Conservation (phyloP, 2,329 filamentous ascomycete species). For the Pseudogymnoascus pannorum region DNA sequence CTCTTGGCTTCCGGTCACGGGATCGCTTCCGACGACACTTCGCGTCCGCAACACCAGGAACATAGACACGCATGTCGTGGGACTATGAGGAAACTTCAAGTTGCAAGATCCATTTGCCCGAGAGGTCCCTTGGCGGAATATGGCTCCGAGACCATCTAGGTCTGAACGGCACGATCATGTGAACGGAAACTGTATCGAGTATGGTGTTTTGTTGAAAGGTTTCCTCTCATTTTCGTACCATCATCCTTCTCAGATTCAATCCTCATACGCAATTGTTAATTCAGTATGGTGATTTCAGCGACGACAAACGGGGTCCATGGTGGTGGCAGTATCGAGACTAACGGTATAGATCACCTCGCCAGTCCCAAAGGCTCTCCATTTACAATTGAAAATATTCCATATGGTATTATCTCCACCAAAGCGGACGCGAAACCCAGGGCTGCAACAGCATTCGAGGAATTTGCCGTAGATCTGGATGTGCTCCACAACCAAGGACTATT, state of each 20-base stretch:
- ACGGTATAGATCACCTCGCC: neutral
- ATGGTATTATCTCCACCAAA: slow-evolving; percentile 68
- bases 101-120: neutral
- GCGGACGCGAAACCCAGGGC: slow-evolving; percentile 49
- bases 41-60: neutral
- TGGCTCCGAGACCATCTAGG: neutral
- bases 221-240: neutral
- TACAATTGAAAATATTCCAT: slow-evolving; percentile 74
- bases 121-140: neutral
- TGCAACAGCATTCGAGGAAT: slow-evolving; percentile 65
- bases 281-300: neutral
- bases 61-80: neutral
- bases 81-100: neutral
- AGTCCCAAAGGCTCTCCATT: slow-evolving; percentile 38
- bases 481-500: slow-evolving; percentile 27
- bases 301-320: neutral
- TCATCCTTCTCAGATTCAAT: neutral
- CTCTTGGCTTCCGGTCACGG: neutral
- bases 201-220: neutral
- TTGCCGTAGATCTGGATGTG: slow-evolving; percentile 61
- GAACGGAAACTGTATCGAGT: neutral
- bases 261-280: neutral
- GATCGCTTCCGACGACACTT: neutral
- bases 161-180: neutral
- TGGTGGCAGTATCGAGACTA: neutral